These are phyloP conservation scores for Metarhizium humberi DNA, from an alignment of 2,329 filamentous ascomycete genomes.

Conservation along the genomic window DNA sequence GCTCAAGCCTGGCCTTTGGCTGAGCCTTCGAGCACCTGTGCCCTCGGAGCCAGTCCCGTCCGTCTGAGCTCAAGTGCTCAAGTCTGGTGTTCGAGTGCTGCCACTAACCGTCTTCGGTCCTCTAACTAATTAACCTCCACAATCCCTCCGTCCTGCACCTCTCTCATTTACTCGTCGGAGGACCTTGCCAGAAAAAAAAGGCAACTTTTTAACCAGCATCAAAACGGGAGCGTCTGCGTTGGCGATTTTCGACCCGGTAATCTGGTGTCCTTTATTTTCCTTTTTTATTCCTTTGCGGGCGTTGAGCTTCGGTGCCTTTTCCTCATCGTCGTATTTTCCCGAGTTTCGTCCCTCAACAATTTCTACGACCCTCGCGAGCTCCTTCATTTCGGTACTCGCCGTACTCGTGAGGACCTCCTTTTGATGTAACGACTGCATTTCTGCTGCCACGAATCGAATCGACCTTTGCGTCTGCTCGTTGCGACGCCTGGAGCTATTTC, in stretches of 20 bases:
- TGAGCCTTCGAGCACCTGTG: no score
- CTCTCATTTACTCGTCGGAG: constrained; percentile 6
- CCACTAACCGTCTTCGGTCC: constrained; percentile 7
- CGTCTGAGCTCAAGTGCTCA: background rate
- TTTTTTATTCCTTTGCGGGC: constrained; percentile 3
- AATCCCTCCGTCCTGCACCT: constrained; percentile 7
- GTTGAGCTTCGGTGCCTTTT: constrained; percentile 3
- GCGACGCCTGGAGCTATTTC: background rate
- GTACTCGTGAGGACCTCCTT: background rate
- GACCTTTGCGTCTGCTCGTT: background rate
- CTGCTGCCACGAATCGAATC: background rate
- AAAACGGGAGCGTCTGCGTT: constrained; percentile 4
- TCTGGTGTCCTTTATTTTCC: constrained; percentile 5
- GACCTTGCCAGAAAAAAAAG: constrained; percentile 5
- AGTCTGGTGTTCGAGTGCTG: background rate
- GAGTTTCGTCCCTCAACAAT: constrained; percentile 1
- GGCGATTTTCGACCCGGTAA: constrained; percentile 4
- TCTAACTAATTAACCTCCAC: constrained; percentile 9
- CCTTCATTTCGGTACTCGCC: constrained; percentile 1
- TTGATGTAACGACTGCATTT: background rate
- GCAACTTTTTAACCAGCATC: constrained; percentile 4
- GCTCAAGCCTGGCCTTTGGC: no score
- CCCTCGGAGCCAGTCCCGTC: background rate
- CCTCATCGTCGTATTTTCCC: constrained; percentile 3
- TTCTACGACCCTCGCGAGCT: constrained; percentile 2